phyloP scores from a whole-genome alignment of 2,329 filamentous ascomycete species.

The Penicillium janthinellum region DNA sequence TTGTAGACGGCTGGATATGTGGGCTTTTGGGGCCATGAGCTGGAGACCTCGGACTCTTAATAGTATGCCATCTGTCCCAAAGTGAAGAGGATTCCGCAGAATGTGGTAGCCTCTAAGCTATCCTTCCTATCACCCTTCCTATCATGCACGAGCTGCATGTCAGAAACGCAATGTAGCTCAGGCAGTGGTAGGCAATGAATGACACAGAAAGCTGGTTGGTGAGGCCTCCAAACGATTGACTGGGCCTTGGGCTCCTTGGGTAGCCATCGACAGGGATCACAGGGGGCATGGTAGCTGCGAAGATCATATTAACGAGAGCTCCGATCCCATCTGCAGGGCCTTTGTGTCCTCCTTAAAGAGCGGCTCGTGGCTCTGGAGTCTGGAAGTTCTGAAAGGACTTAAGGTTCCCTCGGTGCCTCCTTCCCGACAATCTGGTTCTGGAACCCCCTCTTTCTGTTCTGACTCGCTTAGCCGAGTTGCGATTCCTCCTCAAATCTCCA shows the following conservation, averaged over 20 bases:
- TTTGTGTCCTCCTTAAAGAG: no score
- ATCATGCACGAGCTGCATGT: background rate
- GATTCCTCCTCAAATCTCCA: conserved; percentile 4
- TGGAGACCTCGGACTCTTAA: background rate
- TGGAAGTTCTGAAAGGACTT: background rate
- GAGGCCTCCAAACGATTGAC: background rate
- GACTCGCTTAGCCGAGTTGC: conserved; percentile 6
- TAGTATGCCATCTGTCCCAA: background rate
- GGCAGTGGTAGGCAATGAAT: background rate
- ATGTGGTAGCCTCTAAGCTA: background rate
- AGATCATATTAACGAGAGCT: background rate
- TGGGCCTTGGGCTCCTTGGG: background rate
- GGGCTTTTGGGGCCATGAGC: background rate
- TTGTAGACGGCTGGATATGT: background rate
- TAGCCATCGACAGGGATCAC: background rate
- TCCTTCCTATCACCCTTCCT: background rate
- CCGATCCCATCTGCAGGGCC: background rate
- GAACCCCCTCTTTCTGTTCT: conserved; percentile 20
- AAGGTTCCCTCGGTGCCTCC: conserved; percentile 4
- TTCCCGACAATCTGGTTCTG: conserved; percentile 31
- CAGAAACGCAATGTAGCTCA: background rate
- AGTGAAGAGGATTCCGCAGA: background rate
- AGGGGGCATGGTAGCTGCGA: background rate
- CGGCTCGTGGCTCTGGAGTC: background rate
- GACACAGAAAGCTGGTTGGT: background rate